Conservation (phyloP, 2,329 filamentous ascomycete species). For the Monilinia laxa region DNA sequence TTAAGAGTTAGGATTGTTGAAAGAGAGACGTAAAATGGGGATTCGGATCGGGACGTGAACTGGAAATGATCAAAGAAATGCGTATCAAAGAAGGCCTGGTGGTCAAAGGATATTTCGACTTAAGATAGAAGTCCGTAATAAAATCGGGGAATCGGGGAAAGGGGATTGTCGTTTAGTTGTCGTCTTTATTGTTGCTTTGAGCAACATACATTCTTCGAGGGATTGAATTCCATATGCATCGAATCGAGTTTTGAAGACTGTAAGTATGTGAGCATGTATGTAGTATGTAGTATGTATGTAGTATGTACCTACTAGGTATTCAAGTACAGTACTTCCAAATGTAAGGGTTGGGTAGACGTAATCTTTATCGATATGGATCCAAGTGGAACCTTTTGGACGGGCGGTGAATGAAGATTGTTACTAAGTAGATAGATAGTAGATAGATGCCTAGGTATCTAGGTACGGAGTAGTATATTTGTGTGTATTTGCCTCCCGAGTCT, state of each 20-base stretch:
- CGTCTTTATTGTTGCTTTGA: conserved; percentile 23
- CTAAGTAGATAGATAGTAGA: too few species aligned
- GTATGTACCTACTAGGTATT: too few species aligned
- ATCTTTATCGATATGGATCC: too few species aligned
- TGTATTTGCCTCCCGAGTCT: too few species aligned
- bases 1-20: conserved; percentile 10
- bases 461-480: too few species aligned
- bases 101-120: conserved; percentile 11
- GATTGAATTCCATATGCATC: conserved; percentile 21
- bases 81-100: conserved; percentile 11
- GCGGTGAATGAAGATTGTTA: too few species aligned
- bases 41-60: conserved; percentile 8
- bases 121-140: conserved; percentile 1
- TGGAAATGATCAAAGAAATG: conserved; percentile 16
- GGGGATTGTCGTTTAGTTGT: conserved; percentile 15
- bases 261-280: too few species aligned
- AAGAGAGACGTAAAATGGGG: conserved; percentile 1
- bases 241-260: conserved; percentile 1
- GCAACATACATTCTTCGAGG: conserved; percentile 23
- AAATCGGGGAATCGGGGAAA: conserved; percentile 11
- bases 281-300: too few species aligned
- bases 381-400: too few species aligned
- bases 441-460: too few species aligned
- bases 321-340: too few species aligned
- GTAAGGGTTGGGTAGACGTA: too few species aligned